Base-by-base conservation (phyloP, 139 green algal species). In the Coccomyxa sp. region DNA sequence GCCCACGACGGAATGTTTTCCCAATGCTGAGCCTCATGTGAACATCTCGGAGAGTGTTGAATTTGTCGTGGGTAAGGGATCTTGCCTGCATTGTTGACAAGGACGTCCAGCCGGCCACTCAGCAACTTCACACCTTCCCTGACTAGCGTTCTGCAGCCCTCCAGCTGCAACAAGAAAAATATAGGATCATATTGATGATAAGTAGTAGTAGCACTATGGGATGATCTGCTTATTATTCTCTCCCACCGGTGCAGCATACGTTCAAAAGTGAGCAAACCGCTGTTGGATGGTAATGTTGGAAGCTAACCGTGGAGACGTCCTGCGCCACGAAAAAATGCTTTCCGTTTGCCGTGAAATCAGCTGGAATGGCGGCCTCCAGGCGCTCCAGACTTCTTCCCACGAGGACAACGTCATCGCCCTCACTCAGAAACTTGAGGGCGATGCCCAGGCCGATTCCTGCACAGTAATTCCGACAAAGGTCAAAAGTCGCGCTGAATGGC, bases 1-100 rank as follows among this genome's bases (percentile, higher is more conserved):
- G n/a, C n/a, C n/a, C n/a, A n/a, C n/a, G n/a, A n/a, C n/a, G n/a
- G n/a, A n/a, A n/a, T n/a, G n/a, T n/a, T n/a, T n/a, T n/a, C n/a
- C n/a, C n/a, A n/a, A n/a, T n/a, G n/a, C n/a, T n/a, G n/a, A n/a
- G n/a, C n/a, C n/a, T n/a, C n/a, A n/a, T n/a, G n/a, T n/a, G n/a
- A n/a, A n/a, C n/a, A n/a, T n/a, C n/a, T n/a, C n/a, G n/a, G n/a
- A n/a, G n/a, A n/a, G n/a, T n/a, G n/a, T n/a, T n/a, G n/a, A n/a
- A n/a, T n/a, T n/a, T n/a, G n/a, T n/a, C n/a, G n/a, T n/a, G n/a
- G n/a, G n/a, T n/a, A n/a, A n/a, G n/a, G n/a, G n/a, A n/a, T n/a
- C n/a, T 79, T 13, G 30, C 74, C 74, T 25, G 76, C 76, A 21
- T 80, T 80, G 38, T 80, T 80, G n/a, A 80, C 76, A 27, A 80